phyloP scores from a whole-genome alignment of 2,329 filamentous ascomycete species.

The Epichloe baconii region DNA sequence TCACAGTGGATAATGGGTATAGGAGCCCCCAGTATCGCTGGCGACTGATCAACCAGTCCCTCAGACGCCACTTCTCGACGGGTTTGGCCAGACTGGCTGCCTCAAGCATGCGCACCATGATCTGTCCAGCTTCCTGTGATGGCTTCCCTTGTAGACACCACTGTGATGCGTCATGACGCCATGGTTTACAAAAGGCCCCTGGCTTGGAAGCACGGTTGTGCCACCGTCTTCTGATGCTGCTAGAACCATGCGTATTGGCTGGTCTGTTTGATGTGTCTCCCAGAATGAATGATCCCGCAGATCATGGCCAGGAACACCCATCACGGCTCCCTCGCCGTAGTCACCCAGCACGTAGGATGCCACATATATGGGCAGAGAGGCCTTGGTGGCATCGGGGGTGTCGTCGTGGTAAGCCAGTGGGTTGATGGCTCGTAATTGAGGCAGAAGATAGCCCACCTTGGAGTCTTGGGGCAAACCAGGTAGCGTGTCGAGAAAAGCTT shows the following conservation, averaged over 20 bases:
- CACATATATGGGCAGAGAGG: constrained; percentile 60
- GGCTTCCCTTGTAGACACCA: constrained; percentile 47
- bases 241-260: constrained; percentile 52
- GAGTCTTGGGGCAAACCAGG: constrained; percentile 40
- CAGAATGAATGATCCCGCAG: constrained; percentile 68
- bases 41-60: constrained; percentile 86
- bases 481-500: constrained; percentile 54
- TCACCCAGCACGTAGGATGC: constrained; percentile 77
- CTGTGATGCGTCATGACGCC: constrained; percentile 57
- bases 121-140: constrained; percentile 48
- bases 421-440: constrained; percentile 48
- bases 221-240: constrained; percentile 35
- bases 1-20: constrained; percentile 79
- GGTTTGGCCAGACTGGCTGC: constrained; percentile 43
- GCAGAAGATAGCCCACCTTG: constrained; percentile 56
- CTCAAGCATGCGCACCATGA: constrained; percentile 45
- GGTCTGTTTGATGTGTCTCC: constrained; percentile 50
- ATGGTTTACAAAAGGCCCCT: constrained; percentile 49
- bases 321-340: constrained; percentile 78
- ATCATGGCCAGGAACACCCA: constrained; percentile 86
- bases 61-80: constrained; percentile 64
- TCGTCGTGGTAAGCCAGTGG: constrained; percentile 46
- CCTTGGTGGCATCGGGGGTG: constrained; percentile 35
- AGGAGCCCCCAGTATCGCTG: constrained; percentile 85
- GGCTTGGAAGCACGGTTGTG: constrained; percentile 27